These are phyloP conservation scores for Podospora pseudocomata DNA, from an alignment of 495 filamentous ascomycete species.

Conservation along the genomic window DNA sequence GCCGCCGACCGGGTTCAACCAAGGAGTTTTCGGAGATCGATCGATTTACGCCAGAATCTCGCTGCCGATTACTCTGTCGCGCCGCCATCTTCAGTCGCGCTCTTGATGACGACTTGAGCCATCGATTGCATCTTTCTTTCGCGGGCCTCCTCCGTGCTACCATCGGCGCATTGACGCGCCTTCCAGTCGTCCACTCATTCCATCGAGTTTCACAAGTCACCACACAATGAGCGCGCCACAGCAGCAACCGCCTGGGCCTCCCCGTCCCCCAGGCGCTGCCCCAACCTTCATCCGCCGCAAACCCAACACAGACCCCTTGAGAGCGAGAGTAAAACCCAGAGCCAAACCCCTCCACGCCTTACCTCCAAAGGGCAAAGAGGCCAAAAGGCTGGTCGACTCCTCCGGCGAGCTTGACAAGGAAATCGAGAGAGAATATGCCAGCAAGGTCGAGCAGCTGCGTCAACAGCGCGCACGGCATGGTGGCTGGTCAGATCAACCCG, in stretches of 20 bases:
- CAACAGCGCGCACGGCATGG: slow-evolving; percentile 44
- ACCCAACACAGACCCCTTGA: slow-evolving; percentile 58
- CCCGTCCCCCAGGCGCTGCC: slow-evolving; percentile 25
- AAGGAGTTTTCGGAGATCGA: background rate
- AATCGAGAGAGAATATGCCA: background rate
- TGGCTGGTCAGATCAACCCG: slow-evolving; percentile 58
- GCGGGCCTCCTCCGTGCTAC: background rate
- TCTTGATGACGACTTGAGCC: slow-evolving; percentile 5
- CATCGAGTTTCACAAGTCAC: slow-evolving; percentile 3
- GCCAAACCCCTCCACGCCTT: slow-evolving; percentile 17
- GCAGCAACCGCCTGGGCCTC: slow-evolving; percentile 27
- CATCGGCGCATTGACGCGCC: background rate
- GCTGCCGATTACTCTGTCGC: background rate
- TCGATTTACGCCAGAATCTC: background rate
- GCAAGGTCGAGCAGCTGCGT: slow-evolving; percentile 27
- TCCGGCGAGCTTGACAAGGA: background rate
- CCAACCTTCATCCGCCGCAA: slow-evolving; percentile 41
- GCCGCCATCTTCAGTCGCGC: background rate
- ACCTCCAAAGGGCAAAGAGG: slow-evolving; percentile 6
- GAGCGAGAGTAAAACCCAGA: slow-evolving; percentile 57
- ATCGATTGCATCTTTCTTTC: background rate
- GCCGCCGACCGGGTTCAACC: background rate
- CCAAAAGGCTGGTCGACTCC: background rate
- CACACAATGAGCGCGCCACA: slow-evolving; percentile 55
- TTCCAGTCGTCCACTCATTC: background rate